phyloP scores from a whole-genome alignment of 2,329 filamentous ascomycete genomes.

The Hymenoscyphus infarciens region DNA sequence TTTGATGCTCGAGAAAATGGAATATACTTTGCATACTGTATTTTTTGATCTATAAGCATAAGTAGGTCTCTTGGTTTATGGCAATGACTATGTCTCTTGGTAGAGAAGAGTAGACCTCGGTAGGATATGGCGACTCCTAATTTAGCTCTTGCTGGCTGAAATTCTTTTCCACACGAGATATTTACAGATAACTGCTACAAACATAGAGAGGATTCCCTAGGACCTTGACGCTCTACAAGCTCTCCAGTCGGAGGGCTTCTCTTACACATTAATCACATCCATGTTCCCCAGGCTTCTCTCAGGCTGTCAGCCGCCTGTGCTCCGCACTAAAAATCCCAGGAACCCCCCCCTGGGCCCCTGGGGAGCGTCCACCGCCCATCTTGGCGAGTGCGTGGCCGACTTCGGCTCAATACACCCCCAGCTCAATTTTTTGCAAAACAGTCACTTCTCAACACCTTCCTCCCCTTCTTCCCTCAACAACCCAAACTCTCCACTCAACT shows the following conservation, averaged over 20 bases:
- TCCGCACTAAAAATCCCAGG: background rate
- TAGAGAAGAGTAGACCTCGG: too few relatives aligned
- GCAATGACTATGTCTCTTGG: too few relatives aligned
- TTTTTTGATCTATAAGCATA: background rate
- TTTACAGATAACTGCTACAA: background rate
- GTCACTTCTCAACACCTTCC: background rate
- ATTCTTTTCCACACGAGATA: background rate
- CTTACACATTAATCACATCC: background rate
- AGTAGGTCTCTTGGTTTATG: too few relatives aligned
- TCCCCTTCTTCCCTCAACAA: background rate
- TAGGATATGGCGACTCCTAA: too few relatives aligned
- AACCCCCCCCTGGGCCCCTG: background rate
- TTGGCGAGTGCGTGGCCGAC: background rate
- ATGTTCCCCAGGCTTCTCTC: background rate
- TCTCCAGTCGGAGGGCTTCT: background rate
- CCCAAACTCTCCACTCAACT: slow-evolving; percentile 22
- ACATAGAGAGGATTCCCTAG: background rate
- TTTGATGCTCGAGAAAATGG: background rate
- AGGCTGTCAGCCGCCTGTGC: background rate
- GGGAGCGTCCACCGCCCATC: background rate
- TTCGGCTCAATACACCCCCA: slow-evolving; percentile 14
- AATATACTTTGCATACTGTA: background rate
- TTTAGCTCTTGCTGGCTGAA: background rate
- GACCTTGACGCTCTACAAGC: background rate
- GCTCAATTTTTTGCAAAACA: slow-evolving; percentile 18